Conservation (phyloP, 2,329 filamentous ascomycete species). For the Penicillium sp. region DNA sequence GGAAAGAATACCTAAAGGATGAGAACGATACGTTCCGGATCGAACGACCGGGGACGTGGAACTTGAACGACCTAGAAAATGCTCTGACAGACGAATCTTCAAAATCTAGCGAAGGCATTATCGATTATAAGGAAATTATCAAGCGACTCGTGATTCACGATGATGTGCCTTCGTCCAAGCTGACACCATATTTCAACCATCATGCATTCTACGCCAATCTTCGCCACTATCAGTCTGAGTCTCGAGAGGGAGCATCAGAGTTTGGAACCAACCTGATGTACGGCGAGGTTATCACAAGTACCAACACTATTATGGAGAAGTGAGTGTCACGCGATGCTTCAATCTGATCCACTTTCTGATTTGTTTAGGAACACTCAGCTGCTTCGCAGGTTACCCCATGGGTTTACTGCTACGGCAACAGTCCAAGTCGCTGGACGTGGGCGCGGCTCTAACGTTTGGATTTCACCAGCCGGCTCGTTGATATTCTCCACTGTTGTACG, state of each 20-base stretch:
- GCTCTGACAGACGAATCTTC: slow-evolving; percentile 49
- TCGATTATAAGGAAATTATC: slow-evolving; percentile 72
- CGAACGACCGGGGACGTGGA: slow-evolving; percentile 66
- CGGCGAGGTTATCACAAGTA: slow-evolving; percentile 89
- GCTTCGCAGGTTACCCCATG: slow-evolving; percentile 73
- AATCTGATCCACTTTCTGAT: slow-evolving; percentile 5
- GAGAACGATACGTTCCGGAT: slow-evolving; percentile 83
- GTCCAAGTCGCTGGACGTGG: slow-evolving; percentile 86
- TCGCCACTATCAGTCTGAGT: slow-evolving; percentile 63
- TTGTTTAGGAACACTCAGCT: slow-evolving; percentile 70
- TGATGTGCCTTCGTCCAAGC: slow-evolving; percentile 66
- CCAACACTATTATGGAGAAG: slow-evolving; percentile 91
- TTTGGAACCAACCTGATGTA: slow-evolving; percentile 84
- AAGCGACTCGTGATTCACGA: slow-evolving; percentile 78
- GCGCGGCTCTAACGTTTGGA: slow-evolving; percentile 90
- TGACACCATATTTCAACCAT: slow-evolving; percentile 87
- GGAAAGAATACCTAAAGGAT: slow-evolving; percentile 72
- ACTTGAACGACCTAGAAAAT: slow-evolving; percentile 57
- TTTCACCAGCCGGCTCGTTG: slow-evolving; percentile 81
- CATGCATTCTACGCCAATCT: slow-evolving; percentile 74
- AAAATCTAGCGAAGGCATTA: slow-evolving; percentile 55
- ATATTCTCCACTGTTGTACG: slow-evolving; percentile 88
- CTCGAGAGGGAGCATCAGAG: slow-evolving; percentile 56
- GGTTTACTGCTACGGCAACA: slow-evolving; percentile 86
- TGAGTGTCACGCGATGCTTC: slow-evolving; percentile 38